A percentile compares a stretch with the other conserved stretches of the same genome.
phyloP scores from a whole-genome alignment of 257 asterid species.

The Solanum ahanhuiri region DNA sequence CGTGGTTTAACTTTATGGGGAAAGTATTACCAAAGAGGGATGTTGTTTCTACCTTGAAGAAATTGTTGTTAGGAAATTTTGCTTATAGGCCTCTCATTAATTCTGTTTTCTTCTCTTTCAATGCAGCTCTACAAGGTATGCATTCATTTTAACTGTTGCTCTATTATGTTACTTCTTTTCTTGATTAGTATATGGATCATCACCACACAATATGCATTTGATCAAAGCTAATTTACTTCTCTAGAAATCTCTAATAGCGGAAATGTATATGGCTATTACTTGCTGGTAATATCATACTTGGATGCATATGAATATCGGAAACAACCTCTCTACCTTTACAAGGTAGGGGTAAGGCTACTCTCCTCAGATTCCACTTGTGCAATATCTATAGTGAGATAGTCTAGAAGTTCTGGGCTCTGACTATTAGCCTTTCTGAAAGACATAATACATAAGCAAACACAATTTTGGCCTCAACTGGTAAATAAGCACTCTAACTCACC shows the following conservation, averaged over 20 bases:
- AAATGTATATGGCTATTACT: background rate
- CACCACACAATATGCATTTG: background rate
- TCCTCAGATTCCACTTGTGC: background rate
- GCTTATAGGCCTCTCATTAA: too few relatives aligned
- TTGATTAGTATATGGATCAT: background rate
- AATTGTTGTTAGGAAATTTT: too few relatives aligned
- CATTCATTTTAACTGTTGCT: background rate
- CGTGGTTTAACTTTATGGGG: too few relatives aligned
- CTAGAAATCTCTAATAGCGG: background rate
- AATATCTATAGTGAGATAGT: background rate
- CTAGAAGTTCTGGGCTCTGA: background rate
- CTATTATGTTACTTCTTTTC: background rate
- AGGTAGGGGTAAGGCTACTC: too few relatives aligned
- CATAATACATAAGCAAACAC: background rate
- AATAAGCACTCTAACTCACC: background rate
- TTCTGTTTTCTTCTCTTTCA: too few relatives aligned
- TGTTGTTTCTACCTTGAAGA: too few relatives aligned
- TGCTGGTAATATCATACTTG: too few relatives aligned
- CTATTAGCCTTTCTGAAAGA: background rate
- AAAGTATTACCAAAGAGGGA: too few relatives aligned
- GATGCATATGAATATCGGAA: too few relatives aligned
- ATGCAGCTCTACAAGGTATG: constrained; percentile 78
- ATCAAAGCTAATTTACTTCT: background rate
- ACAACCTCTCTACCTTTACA: background rate
- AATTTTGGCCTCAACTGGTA: background rate